Evolutionary conservation across 352 stramenopile species (phyloP).

Genomic region (Globisporangium yorkense): DNA sequence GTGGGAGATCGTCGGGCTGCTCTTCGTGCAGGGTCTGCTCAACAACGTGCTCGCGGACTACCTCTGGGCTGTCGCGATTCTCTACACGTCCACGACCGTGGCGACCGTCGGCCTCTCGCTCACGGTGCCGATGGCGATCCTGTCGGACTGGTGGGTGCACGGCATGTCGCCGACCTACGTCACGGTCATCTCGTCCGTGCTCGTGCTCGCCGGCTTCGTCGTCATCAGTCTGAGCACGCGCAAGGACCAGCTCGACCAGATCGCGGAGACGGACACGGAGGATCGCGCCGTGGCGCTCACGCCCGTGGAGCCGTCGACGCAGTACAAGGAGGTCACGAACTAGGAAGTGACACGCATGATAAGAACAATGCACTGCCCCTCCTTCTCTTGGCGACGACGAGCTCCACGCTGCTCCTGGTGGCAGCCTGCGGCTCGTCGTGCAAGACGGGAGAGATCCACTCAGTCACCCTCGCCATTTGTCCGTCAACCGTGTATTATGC

Average conservation of each 20-base stretch:
- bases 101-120: constrained; percentile 95
- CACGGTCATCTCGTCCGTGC: constrained; percentile 50
- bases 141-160: constrained; percentile 83
- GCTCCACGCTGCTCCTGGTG: constrained; percentile 4
- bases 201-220: constrained; percentile 77
- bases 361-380: not conserved
- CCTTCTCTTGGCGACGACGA: not conserved
- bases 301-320: constrained; percentile 19
- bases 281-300: constrained; percentile 11
- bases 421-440: constrained; percentile 8
- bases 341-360: constrained; percentile 6
- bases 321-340: constrained; percentile 26
- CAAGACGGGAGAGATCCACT: not conserved
- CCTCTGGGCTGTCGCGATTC: constrained; percentile 92
- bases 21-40: constrained; percentile 89
- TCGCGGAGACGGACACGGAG: not conserved
- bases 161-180: constrained; percentile 36
- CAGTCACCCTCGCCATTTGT: too few relatives aligned
- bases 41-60: constrained; percentile 96
- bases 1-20: constrained; percentile 75
- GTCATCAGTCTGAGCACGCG: constrained; percentile 36
- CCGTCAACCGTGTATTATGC: not conserved
- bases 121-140: constrained; percentile 95
- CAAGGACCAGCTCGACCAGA: constrained; percentile 8
- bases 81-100: constrained; percentile 95